Evolutionary conservation across 2,329 filamentous ascomycete species (phyloP), one percentile per base, ranked within the genome.

Genomic region (Lojkania enalia): DNA sequence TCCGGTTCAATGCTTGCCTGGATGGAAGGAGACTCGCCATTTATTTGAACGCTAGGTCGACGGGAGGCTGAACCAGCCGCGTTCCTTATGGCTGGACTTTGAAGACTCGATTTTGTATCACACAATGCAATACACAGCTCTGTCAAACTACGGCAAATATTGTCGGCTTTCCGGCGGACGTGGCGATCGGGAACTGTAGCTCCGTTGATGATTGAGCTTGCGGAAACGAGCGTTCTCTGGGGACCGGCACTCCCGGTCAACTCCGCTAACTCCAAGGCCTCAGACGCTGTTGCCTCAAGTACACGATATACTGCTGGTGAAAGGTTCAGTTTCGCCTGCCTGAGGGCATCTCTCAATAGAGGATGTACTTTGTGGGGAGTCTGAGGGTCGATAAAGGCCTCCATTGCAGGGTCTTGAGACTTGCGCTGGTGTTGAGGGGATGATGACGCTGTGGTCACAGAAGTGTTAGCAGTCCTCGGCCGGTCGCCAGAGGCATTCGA

Each of bases 381-480:
- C 38, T 69, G 58, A 38, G 75, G 42, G 62, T 72, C 77, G 1
- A 74, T 66, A 5, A 75, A 74, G 5, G 78, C 63, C 47, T 61
- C 66, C 30, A 59, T 60, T 30, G 56, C 67, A 6, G 71, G 69
- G 14, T 67, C 66, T 45, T 74, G 80, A 6, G 74, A 72, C 46
- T 83, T 81, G 20, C 75, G 75, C 15, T 76, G 77, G 58, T 87
- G 84, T 64, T 91, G 92, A 0, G 94, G 94, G 0, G 92, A 96
- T 1, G 86, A 88, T 5, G 91, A 96, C 59, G 95, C 81, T 1
- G 91, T 96, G 0, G 94, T 97, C 4, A 88, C 84, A 12, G 88
- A 90, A 0, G 94, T 97, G 6, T 88, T 92, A 33, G 94, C 94
- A 5, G 94, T 97, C 13, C 86, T 83, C 3, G 94, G 94, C 46